phyloP scores from a whole-genome alignment of 768 basidiomycete species.

The Lactarius tabidus region DNA sequence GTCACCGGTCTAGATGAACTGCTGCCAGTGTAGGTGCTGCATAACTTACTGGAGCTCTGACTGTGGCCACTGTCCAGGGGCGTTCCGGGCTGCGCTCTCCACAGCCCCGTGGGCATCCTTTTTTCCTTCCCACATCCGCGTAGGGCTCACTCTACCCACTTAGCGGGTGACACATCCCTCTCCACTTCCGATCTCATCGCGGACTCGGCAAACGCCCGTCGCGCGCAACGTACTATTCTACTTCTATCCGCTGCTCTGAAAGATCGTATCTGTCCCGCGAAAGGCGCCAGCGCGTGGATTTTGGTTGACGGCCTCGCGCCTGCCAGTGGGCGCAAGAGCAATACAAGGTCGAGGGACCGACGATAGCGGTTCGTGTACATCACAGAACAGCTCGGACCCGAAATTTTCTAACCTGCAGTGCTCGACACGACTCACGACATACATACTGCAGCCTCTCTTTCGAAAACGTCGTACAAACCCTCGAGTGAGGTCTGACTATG shows the following conservation, averaged over 20 bases:
- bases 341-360: too few relatives aligned
- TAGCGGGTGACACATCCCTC: slow-evolving; percentile 41
- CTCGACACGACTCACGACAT: too few relatives aligned
- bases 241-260: slow-evolving; percentile 74
- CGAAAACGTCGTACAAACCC: too few relatives aligned
- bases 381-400: too few relatives aligned
- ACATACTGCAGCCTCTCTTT: too few relatives aligned
- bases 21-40: slow-evolving; percentile 82
- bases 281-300: slow-evolving; percentile 64
- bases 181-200: slow-evolving; percentile 55
- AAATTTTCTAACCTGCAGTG: too few relatives aligned
- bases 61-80: slow-evolving; percentile 75
- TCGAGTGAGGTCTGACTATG: too few relatives aligned
- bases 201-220: slow-evolving; percentile 70
- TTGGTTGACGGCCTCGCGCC: too few relatives aligned
- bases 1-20: too few relatives aligned
- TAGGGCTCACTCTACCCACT: neutral
- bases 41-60: slow-evolving; percentile 66
- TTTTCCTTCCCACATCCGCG: neutral
- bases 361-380: too few relatives aligned
- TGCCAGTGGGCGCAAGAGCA: too few relatives aligned
- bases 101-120: slow-evolving; percentile 51
- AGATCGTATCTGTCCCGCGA: slow-evolving; percentile 70
- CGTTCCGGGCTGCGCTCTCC: slow-evolving; percentile 71
- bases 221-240: slow-evolving; percentile 85